Percentiles rank a stretch among this genome's conserved stretches.
Conservation (phyloP, 805 yeast species). For the Suhomyces kilbournensis region DNA sequence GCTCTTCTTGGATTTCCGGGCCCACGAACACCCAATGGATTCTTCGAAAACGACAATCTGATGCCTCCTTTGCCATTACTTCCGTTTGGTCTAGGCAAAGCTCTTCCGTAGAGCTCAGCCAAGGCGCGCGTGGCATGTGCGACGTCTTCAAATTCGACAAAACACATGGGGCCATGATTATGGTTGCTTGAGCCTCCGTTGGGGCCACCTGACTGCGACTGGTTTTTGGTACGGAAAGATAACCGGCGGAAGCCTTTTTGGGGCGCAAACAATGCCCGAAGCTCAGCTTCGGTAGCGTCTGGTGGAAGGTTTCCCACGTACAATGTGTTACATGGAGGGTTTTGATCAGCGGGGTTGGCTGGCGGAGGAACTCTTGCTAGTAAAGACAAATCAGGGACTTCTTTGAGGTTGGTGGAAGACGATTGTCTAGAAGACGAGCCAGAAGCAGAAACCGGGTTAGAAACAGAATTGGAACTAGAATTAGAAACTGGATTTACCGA, state of each 20-base stretch:
- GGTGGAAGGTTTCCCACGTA: slow-evolving; percentile 98
- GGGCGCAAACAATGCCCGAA: slow-evolving; percentile 79
- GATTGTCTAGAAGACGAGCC: slow-evolving; percentile 10
- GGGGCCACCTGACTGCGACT: slow-evolving; percentile 20
- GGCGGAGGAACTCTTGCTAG: slow-evolving; percentile 84
- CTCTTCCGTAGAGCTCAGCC: slow-evolving; percentile 90
- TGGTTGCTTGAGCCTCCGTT: slow-evolving; percentile 25
- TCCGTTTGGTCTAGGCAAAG: slow-evolving; percentile 76
- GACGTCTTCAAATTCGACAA: slow-evolving; percentile 97
- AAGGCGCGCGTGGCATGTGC: slow-evolving; percentile 89
- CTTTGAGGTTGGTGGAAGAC: slow-evolving; percentile 13
- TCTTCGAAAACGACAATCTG: slow-evolving; percentile 88
- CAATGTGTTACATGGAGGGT: slow-evolving; percentile 96
- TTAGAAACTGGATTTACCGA: not conserved
- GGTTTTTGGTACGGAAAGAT: slow-evolving; percentile 79
- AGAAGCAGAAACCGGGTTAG: not conserved
- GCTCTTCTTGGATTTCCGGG: slow-evolving; percentile 45
- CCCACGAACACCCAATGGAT: slow-evolving; percentile 95
- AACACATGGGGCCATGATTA: slow-evolving; percentile 97
- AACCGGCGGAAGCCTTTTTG: slow-evolving; percentile 92
- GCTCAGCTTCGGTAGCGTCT: slow-evolving; percentile 91
- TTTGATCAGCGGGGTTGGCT: slow-evolving; percentile 98
- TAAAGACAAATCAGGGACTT: slow-evolving; percentile 63
- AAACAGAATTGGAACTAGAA: too few species aligned
- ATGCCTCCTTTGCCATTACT: slow-evolving; percentile 86